Evolutionary conservation across 1,139 yeast genomes (phyloP), one percentile per base, ranked within the genome.

Genomic region (Pichia norvegensis): DNA sequence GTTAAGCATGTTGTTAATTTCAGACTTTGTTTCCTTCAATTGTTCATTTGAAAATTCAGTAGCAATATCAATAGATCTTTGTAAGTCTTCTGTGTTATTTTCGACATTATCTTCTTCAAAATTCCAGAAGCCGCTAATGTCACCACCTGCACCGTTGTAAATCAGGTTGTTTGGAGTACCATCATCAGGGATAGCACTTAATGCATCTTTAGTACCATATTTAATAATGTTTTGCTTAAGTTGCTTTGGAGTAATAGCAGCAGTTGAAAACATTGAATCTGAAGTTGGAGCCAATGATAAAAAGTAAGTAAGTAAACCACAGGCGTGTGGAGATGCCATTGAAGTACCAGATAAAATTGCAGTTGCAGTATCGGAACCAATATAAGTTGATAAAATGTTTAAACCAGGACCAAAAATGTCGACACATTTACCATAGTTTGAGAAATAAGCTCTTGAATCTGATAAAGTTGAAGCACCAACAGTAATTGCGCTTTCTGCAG

Each of bases 321-420:
- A 84, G 64, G 92, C 84, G 65, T 92, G 97, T 45, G 98, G 98
- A 40, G 97, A 86, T 33, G 98, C 98, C 98, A 92, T 92, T 20
- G 98, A 92, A 20, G 98, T 92, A 69, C 98, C 98, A 36, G 97
- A 87, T 67, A 92, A 76, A 44, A 92, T 80, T 51, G 95, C 95
- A 55, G 95, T 83, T 42, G 94, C 88, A 48, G 76, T 67, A 55
- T 80, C 79, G 36, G 95, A 82, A 43, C 95, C 95, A 65, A 85
- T 88, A 70, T 88, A 92, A 46, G 95, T 84, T 29, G 92, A 82
- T 59, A 82, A 71, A 54, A 85, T 76, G 65, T 84, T 81, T 65
- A 83, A 75, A 62, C 95, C 95, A 27, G 95, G 95, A 31, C 87
- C 95, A 61, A 83, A 85, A 50, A 85, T 78, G 64, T 84, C 94